These are phyloP conservation scores for Blastobotrys malaysiensis DNA, from an alignment of 1,139 yeast genomes.

Conservation along the genomic window DNA sequence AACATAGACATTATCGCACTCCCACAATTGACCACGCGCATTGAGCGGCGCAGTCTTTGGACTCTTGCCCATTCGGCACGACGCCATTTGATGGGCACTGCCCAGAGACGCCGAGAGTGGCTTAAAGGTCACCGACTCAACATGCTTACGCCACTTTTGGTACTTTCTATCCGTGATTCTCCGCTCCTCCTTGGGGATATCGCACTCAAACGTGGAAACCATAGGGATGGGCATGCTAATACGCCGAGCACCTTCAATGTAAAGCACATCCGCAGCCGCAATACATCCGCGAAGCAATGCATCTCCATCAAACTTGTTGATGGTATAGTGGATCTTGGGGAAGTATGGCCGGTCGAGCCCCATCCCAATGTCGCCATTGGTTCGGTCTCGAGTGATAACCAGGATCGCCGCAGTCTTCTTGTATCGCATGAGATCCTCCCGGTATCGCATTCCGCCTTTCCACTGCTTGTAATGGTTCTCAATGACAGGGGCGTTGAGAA, in stretches of 20 bases:
- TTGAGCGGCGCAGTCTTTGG: constrained; percentile 49
- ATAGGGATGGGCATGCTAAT: constrained; percentile 40
- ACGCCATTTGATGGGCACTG: constrained; percentile 58
- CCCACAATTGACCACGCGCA: constrained; percentile 46
- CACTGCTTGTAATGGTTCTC: constrained; percentile 43
- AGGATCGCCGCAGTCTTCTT: constrained; percentile 42
- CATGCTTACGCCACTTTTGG: constrained; percentile 41
- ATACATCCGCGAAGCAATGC: constrained; percentile 42
- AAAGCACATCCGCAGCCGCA: constrained; percentile 43
- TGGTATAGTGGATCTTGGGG: constrained; percentile 39
- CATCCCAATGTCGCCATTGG: constrained; percentile 40
- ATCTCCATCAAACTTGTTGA: constrained; percentile 42
- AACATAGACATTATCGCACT: constrained; percentile 48
- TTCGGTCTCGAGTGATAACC: constrained; percentile 46
- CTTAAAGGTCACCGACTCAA: constrained; percentile 32
- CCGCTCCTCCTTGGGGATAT: constrained; percentile 42
- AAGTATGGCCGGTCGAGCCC: constrained; percentile 39
- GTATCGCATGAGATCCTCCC: constrained; percentile 39
- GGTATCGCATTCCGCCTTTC: constrained; percentile 36
- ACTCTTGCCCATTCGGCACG: constrained; percentile 52
- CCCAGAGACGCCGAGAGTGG: constrained; percentile 40
- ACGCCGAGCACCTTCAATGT: constrained; percentile 48
- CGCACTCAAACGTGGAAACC: constrained; percentile 40
- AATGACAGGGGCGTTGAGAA: constrained; percentile 45
- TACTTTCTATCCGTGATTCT: constrained; percentile 43